Evolutionary conservation across 2,329 filamentous ascomycete genomes (phyloP), one percentile per base, ranked within the genome.

Genomic region (Neofusicoccum sp.): DNA sequence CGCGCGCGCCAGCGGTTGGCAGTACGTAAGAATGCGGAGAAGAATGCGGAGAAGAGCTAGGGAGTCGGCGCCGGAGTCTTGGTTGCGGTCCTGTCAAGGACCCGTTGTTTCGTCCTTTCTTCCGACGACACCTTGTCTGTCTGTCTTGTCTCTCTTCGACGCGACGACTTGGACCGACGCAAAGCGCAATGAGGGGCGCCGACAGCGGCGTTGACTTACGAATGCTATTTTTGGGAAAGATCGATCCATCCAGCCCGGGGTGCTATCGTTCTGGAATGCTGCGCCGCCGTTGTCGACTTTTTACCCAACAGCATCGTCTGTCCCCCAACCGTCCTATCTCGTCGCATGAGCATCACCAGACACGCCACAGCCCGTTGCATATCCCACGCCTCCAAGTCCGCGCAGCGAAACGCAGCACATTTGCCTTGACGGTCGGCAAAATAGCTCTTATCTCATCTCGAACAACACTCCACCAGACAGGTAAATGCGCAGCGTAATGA

Each of bases 11-110:
- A 38, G 33, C 12, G 49, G 49, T 41, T 54, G 34, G 24, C 51
- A 56, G 51, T 56, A 56, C 51, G 51, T 56, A 56, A 56, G 36
- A 56, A 43, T 44, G 51, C 51, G 51, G 51, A 44, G 51, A 56
- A 56, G 51, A 56, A 56, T 56, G 51, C 51, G 51, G 51, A 56
- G 51, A 43, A 28, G 31, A 8, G 16, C 31, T 20, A 9, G 6
- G 33, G n/a, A 16, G 14, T 14, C 14, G 16, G 24, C 11, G 12
- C 24, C 26, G 43, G 5, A 40, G 12, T 40, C 12, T 26, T n/a
- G 26, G 9, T 6, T 20, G 45, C 45, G 45, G 45, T 48, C 45
- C 16, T 20, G 20, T 20, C 20, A 20, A 20, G 20, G 20, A 20
- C 20, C 20, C 20, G 20, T 20, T 20, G 20, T 20, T 20, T 20